Evolutionary conservation across 2,329 filamentous ascomycete genomes (phyloP), one percentile per base, ranked within the genome.

Genomic region (Diplocarpon mali): DNA sequence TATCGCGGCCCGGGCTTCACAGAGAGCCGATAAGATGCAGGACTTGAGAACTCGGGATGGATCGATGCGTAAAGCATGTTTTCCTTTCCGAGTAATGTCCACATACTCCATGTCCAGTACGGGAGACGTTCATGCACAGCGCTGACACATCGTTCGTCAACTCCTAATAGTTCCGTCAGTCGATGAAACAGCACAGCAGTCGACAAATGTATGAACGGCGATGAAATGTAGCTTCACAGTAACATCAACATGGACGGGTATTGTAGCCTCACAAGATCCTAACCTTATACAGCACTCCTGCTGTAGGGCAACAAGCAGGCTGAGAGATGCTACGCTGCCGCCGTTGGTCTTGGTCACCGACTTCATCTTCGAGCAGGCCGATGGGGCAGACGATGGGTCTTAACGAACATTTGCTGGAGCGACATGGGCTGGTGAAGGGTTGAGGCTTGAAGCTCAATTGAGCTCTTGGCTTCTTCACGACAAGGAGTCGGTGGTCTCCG

Each of bases 31-130:
- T n/a, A 20, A 24, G 11, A 37, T 16, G 24, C 20, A 20, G 17
- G 20, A 11, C 30, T 35, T 35, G 39, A n/a, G 36, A 40, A 38
- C 17, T 31, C 15, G 31, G 35, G 30, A 28, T 35, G 2, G 14
- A 42, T 40, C 44, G 39, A 40, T 29, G 42, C 16, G 41, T 9
- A n/a, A n/a, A n/a, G n/a, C n/a, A n/a, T n/a, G n/a, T n/a, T n/a
- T n/a, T n/a, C n/a, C n/a, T n/a, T 9, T 32, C 11, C 35, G n/a
- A 32, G 6, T 48, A 10, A 28, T 29, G 30, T 34, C 32, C 20
- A 24, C 20, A 4, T 7, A 24, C 20, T 24, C 20, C 20, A 24
- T 24, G 20, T 24, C 3, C 20, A 24, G 20, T 24, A 24, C 20
- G 20, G 20, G 3, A 7, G 7, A 3, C 20, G 20, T 3, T 7